Conservation (phyloP, 306 rosid genomes). For the Pyrus bretschneideri region DNA sequence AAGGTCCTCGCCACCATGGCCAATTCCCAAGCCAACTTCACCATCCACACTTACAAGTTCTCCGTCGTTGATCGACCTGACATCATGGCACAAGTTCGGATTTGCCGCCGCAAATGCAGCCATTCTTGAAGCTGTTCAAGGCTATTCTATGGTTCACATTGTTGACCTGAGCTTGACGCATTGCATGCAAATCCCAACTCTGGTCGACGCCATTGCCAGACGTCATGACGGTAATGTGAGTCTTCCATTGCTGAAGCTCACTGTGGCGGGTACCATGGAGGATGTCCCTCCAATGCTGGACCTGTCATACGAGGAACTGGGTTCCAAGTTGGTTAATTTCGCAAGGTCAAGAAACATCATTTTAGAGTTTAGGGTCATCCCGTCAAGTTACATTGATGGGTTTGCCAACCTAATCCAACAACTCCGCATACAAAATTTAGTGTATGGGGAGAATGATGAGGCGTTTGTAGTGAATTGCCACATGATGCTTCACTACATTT, state of each 20-base stretch:
- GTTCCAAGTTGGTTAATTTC: conserved; percentile 54
- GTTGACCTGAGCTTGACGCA: conserved; percentile 76
- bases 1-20: conserved; percentile 46
- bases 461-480: conserved; percentile 80
- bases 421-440: conserved; percentile 50
- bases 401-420: conserved; percentile 58
- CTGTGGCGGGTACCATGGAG: conserved; percentile 29
- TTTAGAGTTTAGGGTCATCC: conserved; percentile 60
- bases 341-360: conserved; percentile 56
- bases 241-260: conserved; percentile 62
- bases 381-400: conserved; percentile 53
- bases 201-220: conserved; percentile 64
- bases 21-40: conserved; percentile 15
- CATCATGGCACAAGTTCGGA: conserved; percentile 91
- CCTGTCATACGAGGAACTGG: conserved; percentile 65
- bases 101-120: conserved; percentile 73
- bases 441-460: conserved; percentile 34
- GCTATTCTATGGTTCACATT: conserved; percentile 57
- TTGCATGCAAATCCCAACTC: conserved; percentile 97
- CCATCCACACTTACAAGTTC: conserved; percentile 49
- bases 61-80: conserved; percentile 74
- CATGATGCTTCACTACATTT: conserved; percentile 84
- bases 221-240: conserved; percentile 34
- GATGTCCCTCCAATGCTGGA: conserved; percentile 67
- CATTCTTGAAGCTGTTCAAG: conserved; percentile 65